phyloP scores from a whole-genome alignment of 495 filamentous ascomycete species.

The Aspergillus indologenus region DNA sequence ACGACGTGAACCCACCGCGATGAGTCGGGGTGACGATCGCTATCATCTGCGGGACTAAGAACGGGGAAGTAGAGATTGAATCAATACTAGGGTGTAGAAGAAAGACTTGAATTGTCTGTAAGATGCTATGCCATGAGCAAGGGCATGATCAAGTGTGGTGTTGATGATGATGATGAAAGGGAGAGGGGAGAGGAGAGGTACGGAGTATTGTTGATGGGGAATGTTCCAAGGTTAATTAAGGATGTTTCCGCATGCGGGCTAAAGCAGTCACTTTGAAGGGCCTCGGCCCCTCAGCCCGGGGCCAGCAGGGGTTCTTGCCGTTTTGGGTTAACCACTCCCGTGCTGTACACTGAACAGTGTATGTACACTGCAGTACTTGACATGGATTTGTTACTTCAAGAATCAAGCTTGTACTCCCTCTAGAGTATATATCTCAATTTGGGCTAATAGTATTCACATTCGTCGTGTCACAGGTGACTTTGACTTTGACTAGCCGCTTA shows the following conservation, averaged over 20 bases:
- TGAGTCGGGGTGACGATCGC: neutral
- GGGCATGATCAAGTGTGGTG: neutral
- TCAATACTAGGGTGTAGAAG: neutral
- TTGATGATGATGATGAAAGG: neutral
- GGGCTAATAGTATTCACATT: neutral
- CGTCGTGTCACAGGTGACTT: neutral
- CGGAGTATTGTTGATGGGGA: neutral
- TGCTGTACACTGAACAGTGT: too few species aligned
- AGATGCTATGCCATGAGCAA: neutral
- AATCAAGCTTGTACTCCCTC: too few species aligned
- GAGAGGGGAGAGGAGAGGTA: neutral
- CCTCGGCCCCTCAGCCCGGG: neutral
- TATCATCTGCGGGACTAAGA: neutral
- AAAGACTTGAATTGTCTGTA: neutral
- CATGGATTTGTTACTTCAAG: too few species aligned
- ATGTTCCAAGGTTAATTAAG: neutral
- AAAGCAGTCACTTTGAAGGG: too few species aligned
- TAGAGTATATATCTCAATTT: neutral
- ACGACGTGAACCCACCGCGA: constrained; percentile 3
- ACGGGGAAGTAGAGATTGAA: neutral
- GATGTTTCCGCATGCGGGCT: neutral
- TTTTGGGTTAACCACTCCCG: neutral
- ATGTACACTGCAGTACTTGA: too few species aligned
- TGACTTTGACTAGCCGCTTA: neutral
- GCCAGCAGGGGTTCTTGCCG: neutral